phyloP scores from a whole-genome alignment of 371 early-diverging fungal genomes.

The Mortierella polycephala region DNA sequence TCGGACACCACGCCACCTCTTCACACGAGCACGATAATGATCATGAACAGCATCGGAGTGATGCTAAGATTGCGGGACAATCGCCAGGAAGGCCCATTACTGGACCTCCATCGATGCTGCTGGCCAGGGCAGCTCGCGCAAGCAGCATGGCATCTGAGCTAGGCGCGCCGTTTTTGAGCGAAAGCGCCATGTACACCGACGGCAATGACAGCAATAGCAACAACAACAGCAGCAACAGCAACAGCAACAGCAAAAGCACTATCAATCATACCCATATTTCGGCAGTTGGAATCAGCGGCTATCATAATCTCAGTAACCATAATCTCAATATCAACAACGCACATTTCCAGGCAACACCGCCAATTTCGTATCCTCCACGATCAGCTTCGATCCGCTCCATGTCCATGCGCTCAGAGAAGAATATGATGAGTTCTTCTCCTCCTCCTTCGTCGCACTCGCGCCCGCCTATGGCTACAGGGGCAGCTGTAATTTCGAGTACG shows the following conservation, averaged over 20 bases:
- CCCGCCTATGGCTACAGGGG: slow-evolving; percentile 25
- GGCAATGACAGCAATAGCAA: not conserved
- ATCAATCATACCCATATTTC: not conserved
- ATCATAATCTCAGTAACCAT: not conserved
- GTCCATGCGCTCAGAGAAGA: slow-evolving; percentile 25
- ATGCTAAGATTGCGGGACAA: not conserved
- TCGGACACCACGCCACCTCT: not conserved
- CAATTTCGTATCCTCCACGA: slow-evolving; percentile 20
- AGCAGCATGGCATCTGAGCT: slow-evolving; percentile 34
- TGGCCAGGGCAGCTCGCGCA: slow-evolving; percentile 40
- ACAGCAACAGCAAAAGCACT: slow-evolving; percentile 6
- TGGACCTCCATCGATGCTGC: slow-evolving; percentile 41
- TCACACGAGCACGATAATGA: not conserved
- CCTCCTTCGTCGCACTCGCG: slow-evolving; percentile 21
- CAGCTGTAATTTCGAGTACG: slow-evolving; percentile 36
- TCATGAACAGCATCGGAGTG: slow-evolving; percentile 1
- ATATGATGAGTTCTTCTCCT: slow-evolving; percentile 22
- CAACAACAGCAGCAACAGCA: slow-evolving; percentile 2
- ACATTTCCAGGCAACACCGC: slow-evolving; percentile 1
- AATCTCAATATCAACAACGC: slow-evolving; percentile 2
- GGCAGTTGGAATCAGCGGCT: not conserved
- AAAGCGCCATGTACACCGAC: not conserved
- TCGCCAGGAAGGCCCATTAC: slow-evolving; percentile 41
- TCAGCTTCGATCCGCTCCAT: slow-evolving; percentile 16
- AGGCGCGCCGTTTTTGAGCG: slow-evolving; percentile 12